Conservation (phyloP, 2,329 filamentous ascomycete species). For the Fusarium pseudoanthophilum region DNA sequence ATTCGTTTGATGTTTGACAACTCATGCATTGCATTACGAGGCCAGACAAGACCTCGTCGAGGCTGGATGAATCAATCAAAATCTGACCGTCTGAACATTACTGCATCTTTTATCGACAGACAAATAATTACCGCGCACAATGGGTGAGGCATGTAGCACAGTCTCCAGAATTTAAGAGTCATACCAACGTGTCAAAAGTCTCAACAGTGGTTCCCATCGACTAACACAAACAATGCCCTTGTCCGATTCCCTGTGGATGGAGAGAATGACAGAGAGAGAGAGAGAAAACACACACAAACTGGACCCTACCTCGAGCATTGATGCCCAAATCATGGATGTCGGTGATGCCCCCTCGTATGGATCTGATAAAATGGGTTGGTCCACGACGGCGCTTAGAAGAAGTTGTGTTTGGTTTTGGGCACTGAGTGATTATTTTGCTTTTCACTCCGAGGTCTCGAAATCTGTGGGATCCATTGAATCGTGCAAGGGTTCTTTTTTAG, state of each 20-base stretch:
- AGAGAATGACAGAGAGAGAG: neutral
- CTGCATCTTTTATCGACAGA: neutral
- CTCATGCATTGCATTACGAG: constrained; percentile 26
- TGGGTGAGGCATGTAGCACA: neutral
- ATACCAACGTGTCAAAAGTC: constrained; percentile 36
- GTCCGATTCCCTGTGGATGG: constrained; percentile 23
- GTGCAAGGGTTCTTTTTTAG: constrained; percentile 15
- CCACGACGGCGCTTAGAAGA: constrained; percentile 36
- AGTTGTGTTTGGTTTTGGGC: neutral
- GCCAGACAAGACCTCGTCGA: constrained; percentile 11
- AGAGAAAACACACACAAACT: neutral
- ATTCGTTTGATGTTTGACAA: constrained; percentile 26
- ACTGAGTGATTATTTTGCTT: neutral
- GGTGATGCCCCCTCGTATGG: constrained; percentile 29
- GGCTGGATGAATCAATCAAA: neutral
- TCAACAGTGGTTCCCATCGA: constrained; percentile 15
- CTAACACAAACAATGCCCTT: constrained; percentile 22
- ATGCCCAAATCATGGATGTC: constrained; percentile 33
- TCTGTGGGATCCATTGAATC: constrained; percentile 15
- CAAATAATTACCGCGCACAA: neutral
- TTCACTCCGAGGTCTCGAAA: neutral
- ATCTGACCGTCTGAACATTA: constrained; percentile 1
- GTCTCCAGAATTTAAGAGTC: constrained; percentile 26
- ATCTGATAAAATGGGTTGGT: constrained; percentile 24
- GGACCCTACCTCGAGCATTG: constrained; percentile 30